Conservation (phyloP, 2,329 filamentous ascomycete genomes). For the Stagonosporopsis cucurbitacearum region DNA sequence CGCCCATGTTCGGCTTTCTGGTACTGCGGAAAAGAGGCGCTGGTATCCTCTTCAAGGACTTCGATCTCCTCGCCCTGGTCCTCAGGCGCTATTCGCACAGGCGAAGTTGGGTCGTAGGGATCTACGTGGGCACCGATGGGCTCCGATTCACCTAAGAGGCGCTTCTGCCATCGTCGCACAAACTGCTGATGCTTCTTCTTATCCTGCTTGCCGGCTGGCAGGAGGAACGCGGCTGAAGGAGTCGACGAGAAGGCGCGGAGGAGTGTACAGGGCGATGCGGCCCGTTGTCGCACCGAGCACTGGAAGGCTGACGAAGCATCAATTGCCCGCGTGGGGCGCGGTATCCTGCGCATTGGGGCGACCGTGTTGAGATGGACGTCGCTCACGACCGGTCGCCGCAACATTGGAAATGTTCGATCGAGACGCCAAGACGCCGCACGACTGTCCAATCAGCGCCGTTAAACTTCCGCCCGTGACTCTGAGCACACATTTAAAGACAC, state of each 20-base stretch:
- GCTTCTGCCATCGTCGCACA: slow-evolving; percentile 46
- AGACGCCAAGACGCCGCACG: slow-evolving; percentile 26
- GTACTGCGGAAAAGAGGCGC: slow-evolving; percentile 10
- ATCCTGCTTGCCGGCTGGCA: slow-evolving; percentile 38
- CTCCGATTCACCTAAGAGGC: slow-evolving; percentile 45
- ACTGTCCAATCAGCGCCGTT: slow-evolving; percentile 27
- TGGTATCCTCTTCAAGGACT: slow-evolving; percentile 36
- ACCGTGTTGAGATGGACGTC: slow-evolving; percentile 29
- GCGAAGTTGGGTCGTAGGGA: slow-evolving; percentile 46
- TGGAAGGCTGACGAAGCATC: slow-evolving; percentile 27
- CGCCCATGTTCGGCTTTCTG: slow-evolving; percentile 15
- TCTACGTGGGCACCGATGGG: slow-evolving; percentile 48
- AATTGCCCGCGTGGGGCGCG: slow-evolving; percentile 44
- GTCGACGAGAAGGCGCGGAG: slow-evolving; percentile 41
- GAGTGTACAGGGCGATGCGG: slow-evolving; percentile 26
- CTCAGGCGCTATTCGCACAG: slow-evolving; percentile 45
- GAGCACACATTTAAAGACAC: neutral
- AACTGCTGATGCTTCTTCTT: slow-evolving; percentile 47
- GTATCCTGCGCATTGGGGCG: slow-evolving; percentile 48
- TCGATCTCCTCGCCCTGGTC: slow-evolving; percentile 46
- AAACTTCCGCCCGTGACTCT: slow-evolving; percentile 2
- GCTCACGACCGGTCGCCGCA: slow-evolving; percentile 14
- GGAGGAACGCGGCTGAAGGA: slow-evolving; percentile 30
- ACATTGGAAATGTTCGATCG: slow-evolving; percentile 21
- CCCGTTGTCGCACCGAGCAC: slow-evolving; percentile 22